Conservation (phyloP, 176 grass and related monocot genomes). For the Oryza meyeriana region DNA sequence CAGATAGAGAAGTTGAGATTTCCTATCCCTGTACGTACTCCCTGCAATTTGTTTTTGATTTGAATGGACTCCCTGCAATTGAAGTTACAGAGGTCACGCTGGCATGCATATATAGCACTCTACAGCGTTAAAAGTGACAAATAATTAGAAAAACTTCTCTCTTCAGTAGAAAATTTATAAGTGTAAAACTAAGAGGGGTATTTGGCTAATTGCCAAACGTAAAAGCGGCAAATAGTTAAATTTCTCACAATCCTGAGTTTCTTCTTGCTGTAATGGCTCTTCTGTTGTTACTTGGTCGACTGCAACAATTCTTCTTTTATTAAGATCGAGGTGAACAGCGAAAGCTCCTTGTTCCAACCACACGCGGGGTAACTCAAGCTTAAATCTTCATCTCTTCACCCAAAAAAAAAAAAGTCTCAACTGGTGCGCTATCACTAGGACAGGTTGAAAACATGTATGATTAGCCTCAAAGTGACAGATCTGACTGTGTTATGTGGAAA, state of each 20-base stretch:
- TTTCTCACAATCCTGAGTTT: background rate
- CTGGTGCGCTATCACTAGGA: background rate
- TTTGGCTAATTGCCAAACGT: no score
- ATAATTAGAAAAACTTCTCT: no score
- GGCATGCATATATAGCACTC: no score
- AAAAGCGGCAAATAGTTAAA: no score
- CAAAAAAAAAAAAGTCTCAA: background rate
- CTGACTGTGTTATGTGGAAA: background rate
- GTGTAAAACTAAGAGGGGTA: no score
- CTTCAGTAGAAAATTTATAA: no score
- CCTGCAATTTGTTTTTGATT: no score
- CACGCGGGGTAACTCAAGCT: background rate
- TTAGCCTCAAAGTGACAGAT: background rate
- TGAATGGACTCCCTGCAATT: no score
- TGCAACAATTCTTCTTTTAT: background rate
- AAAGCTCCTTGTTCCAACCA: background rate
- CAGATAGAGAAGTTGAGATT: no score
- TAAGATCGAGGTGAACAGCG: background rate
- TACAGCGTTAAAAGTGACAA: no score
- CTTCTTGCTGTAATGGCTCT: background rate
- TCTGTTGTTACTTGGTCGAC: background rate
- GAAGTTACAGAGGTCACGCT: no score
- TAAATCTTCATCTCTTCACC: background rate
- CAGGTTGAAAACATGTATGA: background rate
- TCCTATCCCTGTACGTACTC: no score